Base-by-base conservation (phyloP, 805 yeast genomes). In the Myxozyma lipomycoides region DNA sequence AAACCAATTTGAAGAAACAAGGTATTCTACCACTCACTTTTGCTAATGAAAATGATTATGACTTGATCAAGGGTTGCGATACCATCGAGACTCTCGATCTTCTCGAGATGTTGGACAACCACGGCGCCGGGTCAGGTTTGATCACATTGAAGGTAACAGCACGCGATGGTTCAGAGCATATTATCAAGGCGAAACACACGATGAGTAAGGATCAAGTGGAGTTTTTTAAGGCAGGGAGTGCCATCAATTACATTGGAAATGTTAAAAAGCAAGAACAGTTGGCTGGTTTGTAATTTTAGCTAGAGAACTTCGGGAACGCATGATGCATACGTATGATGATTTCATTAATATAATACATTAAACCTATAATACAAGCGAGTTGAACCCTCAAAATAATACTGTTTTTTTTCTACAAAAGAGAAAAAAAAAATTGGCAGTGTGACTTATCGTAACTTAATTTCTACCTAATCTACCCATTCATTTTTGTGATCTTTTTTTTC, bases 1-100 rank as follows among this genome's bases (percentile, higher is more conserved):
- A 91, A 81, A 91, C 98, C 65, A 91, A 91, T 85, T 83, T 91
- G 83, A 91, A 91, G 90, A 91, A 91, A 78, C 98, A 91, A 79
- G 98, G 98, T 82, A 78, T 91, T 70, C 81, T 91, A 73, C 98
- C 98, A 73, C 84, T 91, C 75, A 91, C 88, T 83, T 91, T 93
- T 68, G 83, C 77, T 70, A 78, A 91, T 67, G 83, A 82, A 66
- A 88, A 81, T 62, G 98, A 84, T 73, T 91, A 93, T 75, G 97
- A 91, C 77, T 86, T 78, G 79, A 90, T 91, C 72, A 78, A 86
- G 75, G 87, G 90, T 71, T 84, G 82, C 61, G 98, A 91, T 76
- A 84, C 80, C 68, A 79, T 91, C 67, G 95, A 88, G 73, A 78
- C 93, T 61, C 64, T 86, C 55, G 98, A 96, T 50, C 79, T 91